These are phyloP conservation scores for Emergomyces africanus DNA, from an alignment of 2,329 filamentous ascomycete species.

Conservation along the genomic window DNA sequence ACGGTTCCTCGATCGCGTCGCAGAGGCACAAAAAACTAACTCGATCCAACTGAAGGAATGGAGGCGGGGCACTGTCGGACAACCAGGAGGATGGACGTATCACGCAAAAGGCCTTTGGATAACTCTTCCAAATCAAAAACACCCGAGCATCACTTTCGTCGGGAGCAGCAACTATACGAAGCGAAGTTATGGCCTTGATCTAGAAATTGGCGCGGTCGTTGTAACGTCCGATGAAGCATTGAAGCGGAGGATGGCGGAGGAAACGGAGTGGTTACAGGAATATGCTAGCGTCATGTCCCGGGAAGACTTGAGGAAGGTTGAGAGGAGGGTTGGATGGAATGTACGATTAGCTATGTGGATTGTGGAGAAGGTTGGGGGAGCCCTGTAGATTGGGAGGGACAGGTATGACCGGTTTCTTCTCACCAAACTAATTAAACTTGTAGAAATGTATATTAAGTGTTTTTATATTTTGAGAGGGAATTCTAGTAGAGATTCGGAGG, in stretches of 20 bases:
- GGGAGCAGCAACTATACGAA: slow-evolving; percentile 96
- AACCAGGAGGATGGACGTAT: slow-evolving; percentile 86
- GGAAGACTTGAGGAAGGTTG: slow-evolving; percentile 67
- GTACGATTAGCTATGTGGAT: slow-evolving; percentile 92
- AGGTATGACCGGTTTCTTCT: background rate
- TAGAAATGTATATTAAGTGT: background rate
- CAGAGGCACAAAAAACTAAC: slow-evolving; percentile 38
- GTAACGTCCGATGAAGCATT: slow-evolving; percentile 65
- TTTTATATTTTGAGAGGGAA: background rate
- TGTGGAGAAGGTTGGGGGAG: slow-evolving; percentile 71
- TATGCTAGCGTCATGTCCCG: slow-evolving; percentile 56
- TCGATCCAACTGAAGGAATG: slow-evolving; percentile 73
- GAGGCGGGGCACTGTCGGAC: slow-evolving; percentile 66
- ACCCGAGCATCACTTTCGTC: slow-evolving; percentile 68
- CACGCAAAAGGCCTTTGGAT: slow-evolving; percentile 96
- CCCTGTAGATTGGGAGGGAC: slow-evolving; percentile 46
- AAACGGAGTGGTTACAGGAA: slow-evolving; percentile 68
- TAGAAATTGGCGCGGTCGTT: slow-evolving; percentile 79
- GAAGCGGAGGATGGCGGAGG: slow-evolving; percentile 59
- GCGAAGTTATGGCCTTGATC: slow-evolving; percentile 78
- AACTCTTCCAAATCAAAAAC: slow-evolving; percentile 44
- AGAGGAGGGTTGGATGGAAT: slow-evolving; percentile 72
- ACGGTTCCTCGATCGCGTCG: slow-evolving; percentile 58
- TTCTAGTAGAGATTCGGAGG: background rate
- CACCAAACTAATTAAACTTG: background rate